Conservation (phyloP, 2,329 filamentous ascomycete species). For the Zymoseptoria brevis region DNA sequence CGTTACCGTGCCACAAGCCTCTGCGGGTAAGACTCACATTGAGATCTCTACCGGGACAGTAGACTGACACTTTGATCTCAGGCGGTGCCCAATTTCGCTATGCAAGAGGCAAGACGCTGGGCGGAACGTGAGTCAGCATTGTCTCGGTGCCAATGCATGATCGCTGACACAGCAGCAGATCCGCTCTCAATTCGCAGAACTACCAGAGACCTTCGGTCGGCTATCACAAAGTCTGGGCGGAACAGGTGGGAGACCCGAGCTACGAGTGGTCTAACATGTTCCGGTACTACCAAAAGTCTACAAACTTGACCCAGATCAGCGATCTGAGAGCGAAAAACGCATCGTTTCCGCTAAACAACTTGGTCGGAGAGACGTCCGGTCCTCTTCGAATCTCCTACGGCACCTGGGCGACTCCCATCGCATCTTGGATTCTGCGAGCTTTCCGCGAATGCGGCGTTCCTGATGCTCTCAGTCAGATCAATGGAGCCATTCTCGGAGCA, state of each 20-base stretch:
- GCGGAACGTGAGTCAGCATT: slow-evolving; percentile 4
- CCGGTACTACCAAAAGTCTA: slow-evolving; percentile 8
- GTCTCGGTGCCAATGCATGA: neutral
- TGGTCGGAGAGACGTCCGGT: neutral
- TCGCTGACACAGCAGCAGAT: slow-evolving; percentile 4
- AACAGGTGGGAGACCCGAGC: slow-evolving; percentile 29
- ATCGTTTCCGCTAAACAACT: slow-evolving; percentile 3
- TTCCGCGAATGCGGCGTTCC: neutral
- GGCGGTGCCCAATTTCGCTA: slow-evolving; percentile 8
- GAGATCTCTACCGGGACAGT: too few species aligned
- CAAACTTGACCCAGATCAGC: neutral
- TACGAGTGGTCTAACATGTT: slow-evolving; percentile 23
- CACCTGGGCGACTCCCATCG: neutral
- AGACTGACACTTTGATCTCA: neutral
- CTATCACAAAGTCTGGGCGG: slow-evolving; percentile 29
- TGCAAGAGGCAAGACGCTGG: slow-evolving; percentile 23
- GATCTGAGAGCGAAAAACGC: slow-evolving; percentile 8
- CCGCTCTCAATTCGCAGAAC: slow-evolving; percentile 20
- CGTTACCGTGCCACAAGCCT: slow-evolving; percentile 3
- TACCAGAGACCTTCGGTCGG: slow-evolving; percentile 26
- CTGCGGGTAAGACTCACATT: too few species aligned
- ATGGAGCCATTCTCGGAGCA: neutral
- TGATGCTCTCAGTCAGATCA: neutral
- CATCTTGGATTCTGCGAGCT: neutral
- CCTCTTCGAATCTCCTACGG: slow-evolving; percentile 2